phyloP scores from a whole-genome alignment of 2,329 filamentous ascomycete genomes.

The Fusarium sp. region DNA sequence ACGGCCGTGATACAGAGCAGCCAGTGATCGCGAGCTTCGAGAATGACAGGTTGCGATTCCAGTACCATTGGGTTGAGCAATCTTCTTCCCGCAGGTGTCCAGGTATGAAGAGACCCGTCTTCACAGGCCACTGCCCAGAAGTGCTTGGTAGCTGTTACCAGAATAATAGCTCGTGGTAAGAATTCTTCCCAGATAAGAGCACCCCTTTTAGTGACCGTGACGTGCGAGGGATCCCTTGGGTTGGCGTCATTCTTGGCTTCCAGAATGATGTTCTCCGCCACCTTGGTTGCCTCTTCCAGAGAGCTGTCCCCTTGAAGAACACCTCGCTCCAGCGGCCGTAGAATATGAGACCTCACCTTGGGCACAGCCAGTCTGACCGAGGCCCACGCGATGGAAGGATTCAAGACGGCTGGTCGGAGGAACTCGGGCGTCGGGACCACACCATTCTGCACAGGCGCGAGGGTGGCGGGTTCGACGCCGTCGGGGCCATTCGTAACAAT shows the following conservation, averaged over 20 bases:
- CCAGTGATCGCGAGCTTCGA: slow-evolving; percentile 91
- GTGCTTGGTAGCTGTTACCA: slow-evolving; percentile 88
- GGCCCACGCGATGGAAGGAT: slow-evolving; percentile 81
- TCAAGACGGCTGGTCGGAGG: slow-evolving; percentile 87
- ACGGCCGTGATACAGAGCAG: slow-evolving; percentile 88
- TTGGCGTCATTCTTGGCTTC: slow-evolving; percentile 87
- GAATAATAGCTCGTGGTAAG: slow-evolving; percentile 84
- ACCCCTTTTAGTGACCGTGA: slow-evolving; percentile 84
- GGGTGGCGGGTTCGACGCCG: slow-evolving; percentile 80
- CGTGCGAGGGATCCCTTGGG: slow-evolving; percentile 83
- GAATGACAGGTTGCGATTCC: slow-evolving; percentile 92
- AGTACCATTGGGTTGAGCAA: slow-evolving; percentile 86
- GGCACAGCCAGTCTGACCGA: slow-evolving; percentile 90
- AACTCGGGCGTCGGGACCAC: slow-evolving; percentile 81
- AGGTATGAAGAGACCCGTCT: slow-evolving; percentile 88
- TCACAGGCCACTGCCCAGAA: slow-evolving; percentile 96
- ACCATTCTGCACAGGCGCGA: slow-evolving; percentile 68
- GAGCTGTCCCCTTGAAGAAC: slow-evolving; percentile 63
- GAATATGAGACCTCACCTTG: slow-evolving; percentile 83
- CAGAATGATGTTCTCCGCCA: slow-evolving; percentile 78
- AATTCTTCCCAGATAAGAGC: slow-evolving; percentile 93
- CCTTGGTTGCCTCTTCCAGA: slow-evolving; percentile 70
- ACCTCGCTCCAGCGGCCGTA: slow-evolving; percentile 81
- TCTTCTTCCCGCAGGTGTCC: slow-evolving; percentile 91
- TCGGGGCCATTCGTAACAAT: slow-evolving; percentile 82